Conservation (phyloP, 306 rosid genomes). For the Fragaria vesca region DNA sequence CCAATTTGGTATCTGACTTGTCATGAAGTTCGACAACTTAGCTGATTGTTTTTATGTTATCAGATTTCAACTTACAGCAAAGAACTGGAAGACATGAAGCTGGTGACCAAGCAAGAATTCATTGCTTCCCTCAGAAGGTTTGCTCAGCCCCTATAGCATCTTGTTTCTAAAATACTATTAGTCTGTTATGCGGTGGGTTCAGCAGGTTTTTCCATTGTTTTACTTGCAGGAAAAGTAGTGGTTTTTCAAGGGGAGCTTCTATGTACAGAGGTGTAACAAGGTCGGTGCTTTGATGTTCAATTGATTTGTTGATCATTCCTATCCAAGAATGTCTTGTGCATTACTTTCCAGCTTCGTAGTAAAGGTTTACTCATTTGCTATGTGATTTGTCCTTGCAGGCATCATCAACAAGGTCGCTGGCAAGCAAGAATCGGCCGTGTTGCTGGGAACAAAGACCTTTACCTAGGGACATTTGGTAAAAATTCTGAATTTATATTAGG, state of each 20-base stretch:
- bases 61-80: conserved; percentile 69
- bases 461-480: conserved; percentile 91
- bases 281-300: conserved; percentile 27
- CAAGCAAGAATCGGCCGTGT: conserved; percentile 99
- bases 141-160: neutral
- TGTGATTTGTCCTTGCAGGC: conserved; percentile 42
- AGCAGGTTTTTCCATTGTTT: neutral
- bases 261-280: conserved; percentile 94
- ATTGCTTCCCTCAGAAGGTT: conserved; percentile 94
- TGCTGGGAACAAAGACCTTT: conserved; percentile 92
- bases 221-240: conserved; percentile 84
- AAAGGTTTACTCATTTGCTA: neutral
- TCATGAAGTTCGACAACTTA: neutral
- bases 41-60: neutral
- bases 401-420: conserved; percentile 99
- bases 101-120: conserved; percentile 87
- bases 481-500: neutral
- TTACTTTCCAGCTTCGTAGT: neutral
- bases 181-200: neutral
- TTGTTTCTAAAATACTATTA: neutral
- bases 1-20: neutral
- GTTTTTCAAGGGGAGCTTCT: conserved; percentile 96
- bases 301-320: neutral
- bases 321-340: neutral
- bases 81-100: conserved; percentile 93